Base-by-base conservation (phyloP, 345 rosid species). In the Eucalyptus cloeziana region DNA sequence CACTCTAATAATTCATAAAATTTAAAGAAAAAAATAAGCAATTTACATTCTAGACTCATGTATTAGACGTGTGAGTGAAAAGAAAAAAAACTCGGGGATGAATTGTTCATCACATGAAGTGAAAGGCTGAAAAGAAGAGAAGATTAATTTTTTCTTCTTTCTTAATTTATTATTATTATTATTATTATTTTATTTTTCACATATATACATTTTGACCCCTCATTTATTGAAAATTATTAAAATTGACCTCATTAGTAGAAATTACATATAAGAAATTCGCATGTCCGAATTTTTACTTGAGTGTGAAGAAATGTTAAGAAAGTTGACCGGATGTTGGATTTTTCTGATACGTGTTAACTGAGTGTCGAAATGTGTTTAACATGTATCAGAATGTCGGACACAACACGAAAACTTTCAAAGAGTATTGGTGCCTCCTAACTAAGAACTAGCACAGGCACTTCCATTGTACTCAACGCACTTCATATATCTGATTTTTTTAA, bases 371-470 rank as follows among this genome's bases (percentile, higher is more conserved):
- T 3, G 0, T 52, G 1, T 52, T 52, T 0, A 52, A 52, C 4
- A 52, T 0, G 22, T 17, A 2, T 51, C 0, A 17, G 2, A 51
- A 51, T 3, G 8, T 17, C 1, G 1, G 2, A 52, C 0, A 52
- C 0, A 0, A 52, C 56, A 52, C 4, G 0, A 19, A 19, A 3
- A 0, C 0, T 52, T 52, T 52, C 0, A 7, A 4, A 19, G 2
- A 7, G 10, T 52, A 52, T 19, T 0, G 1, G 1, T 19, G 0
- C 2, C 3, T 52, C 13, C 13, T 56, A 24, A 56, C 25, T 52
- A 52, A 52, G 1, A 56, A 56, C 13, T 56, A 24, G 30, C 6
- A 4, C 0, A 0, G 0, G 30, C 0, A 0, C 13, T 56, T 24
- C 62, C 13, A 21, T 56, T 9, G 6, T 56, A 22, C 12, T 56